Conservation (phyloP, 371 early-diverging fungal genomes). For the Mucor circinelloides region DNA sequence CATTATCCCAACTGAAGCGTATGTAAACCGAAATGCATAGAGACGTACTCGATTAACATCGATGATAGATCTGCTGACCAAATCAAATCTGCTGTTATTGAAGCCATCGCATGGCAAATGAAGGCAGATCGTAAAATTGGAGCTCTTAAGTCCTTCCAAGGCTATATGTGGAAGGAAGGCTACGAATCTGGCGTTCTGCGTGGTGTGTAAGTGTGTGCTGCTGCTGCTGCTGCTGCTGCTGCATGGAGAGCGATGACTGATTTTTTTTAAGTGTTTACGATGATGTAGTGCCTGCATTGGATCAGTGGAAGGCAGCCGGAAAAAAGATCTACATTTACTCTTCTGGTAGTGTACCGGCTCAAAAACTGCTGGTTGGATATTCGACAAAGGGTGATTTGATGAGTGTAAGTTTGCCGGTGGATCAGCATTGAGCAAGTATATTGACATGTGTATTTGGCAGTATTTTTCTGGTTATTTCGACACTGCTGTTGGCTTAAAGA, state of each 20-base stretch:
- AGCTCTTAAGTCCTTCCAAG: constrained; percentile 91
- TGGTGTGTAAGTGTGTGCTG: constrained; percentile 65
- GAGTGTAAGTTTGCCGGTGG: constrained; percentile 40
- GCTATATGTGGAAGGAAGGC: constrained; percentile 91
- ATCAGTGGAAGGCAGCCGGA: constrained; percentile 64
- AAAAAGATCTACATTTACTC: constrained; percentile 89
- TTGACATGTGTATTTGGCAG: constrained; percentile 25
- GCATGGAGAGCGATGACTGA: not conserved
- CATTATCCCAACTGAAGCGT: constrained; percentile 48
- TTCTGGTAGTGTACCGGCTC: constrained; percentile 91
- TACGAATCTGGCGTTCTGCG: constrained; percentile 76
- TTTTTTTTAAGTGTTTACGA: constrained; percentile 64
- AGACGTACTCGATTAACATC: not conserved
- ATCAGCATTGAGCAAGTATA: not conserved
- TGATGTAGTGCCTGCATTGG: constrained; percentile 81
- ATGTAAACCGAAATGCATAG: constrained; percentile 10
- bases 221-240: no score
- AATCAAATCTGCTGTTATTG: constrained; percentile 61
- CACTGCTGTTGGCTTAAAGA: constrained; percentile 82
- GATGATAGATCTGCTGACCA: constrained; percentile 44
- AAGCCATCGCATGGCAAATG: constrained; percentile 86
- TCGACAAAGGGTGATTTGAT: constrained; percentile 84
- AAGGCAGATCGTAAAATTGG: constrained; percentile 81
- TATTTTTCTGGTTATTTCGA: constrained; percentile 90
- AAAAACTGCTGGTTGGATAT: constrained; percentile 87